phyloP scores from a whole-genome alignment of 352 stramenopile genomes.

The Pythium oligandrum region DNA sequence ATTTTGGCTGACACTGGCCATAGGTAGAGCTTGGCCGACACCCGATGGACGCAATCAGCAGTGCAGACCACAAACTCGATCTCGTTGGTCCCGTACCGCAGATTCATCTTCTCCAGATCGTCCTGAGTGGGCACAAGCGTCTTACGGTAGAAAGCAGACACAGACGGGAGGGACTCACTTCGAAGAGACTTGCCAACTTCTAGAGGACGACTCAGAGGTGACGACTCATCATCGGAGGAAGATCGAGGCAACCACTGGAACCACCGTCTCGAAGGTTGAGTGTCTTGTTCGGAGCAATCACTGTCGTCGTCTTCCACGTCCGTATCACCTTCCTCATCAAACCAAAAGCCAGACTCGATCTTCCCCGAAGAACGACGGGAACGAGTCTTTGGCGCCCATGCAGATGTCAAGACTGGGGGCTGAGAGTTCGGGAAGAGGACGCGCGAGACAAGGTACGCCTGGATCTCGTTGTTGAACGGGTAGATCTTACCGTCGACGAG shows the following conservation, averaged over 20 bases:
- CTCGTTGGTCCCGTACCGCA: conserved; percentile 60
- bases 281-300: background rate
- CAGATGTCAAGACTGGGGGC: conserved; percentile 24
- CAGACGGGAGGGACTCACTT: too few relatives aligned
- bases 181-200: too few relatives aligned
- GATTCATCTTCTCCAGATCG: conserved; percentile 50
- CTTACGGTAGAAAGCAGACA: conserved; percentile 44
- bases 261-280: conserved; percentile 11
- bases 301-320: background rate
- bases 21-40: conserved; percentile 61
- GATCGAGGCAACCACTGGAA: conserved; percentile 28
- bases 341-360: conserved; percentile 18
- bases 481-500: conserved; percentile 57
- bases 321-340: conserved; percentile 18
- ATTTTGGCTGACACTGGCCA: conserved; percentile 72
- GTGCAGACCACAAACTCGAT: conserved; percentile 59
- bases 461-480: conserved; percentile 48
- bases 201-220: background rate
- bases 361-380: conserved; percentile 7
- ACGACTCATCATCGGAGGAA: conserved; percentile 4
- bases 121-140: conserved; percentile 54
- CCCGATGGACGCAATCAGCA: conserved; percentile 21
- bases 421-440: conserved; percentile 66
- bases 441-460: conserved; percentile 56
- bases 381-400: conserved; percentile 6